phyloP scores from a whole-genome alignment of 805 yeast species.

The Pichia manshurica region DNA sequence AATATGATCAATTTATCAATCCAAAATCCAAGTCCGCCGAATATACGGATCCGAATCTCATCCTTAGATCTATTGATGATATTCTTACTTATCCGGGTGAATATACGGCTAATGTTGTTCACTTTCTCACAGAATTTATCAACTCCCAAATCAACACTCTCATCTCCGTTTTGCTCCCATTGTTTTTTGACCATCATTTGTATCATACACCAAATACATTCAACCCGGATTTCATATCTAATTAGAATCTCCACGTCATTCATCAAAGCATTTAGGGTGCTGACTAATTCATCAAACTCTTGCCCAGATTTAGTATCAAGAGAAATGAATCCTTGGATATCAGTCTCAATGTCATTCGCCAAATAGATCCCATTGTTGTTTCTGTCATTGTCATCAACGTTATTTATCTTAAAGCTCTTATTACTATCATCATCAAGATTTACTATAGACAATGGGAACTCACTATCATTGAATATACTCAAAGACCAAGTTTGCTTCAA shows the following conservation, averaged over 20 bases:
- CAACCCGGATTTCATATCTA: slow-evolving; percentile 48
- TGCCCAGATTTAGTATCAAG: slow-evolving; percentile 24
- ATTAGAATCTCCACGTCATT: slow-evolving; percentile 41
- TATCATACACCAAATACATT: slow-evolving; percentile 15
- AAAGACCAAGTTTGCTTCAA: slow-evolving; percentile 29
- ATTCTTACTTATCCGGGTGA: slow-evolving; percentile 11
- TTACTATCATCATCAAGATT: background rate
- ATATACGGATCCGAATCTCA: slow-evolving; percentile 13
- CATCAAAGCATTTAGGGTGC: slow-evolving; percentile 32
- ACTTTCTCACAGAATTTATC: slow-evolving; percentile 16
- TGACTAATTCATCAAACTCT: slow-evolving; percentile 35
- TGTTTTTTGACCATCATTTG: slow-evolving; percentile 12
- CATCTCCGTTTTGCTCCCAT: slow-evolving; percentile 11
- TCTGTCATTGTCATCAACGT: background rate
- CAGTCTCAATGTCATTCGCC: background rate
- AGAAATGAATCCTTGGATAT: slow-evolving; percentile 20
- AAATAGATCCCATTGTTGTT: background rate
- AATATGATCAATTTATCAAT: slow-evolving; percentile 47
- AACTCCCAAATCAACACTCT: slow-evolving; percentile 14
- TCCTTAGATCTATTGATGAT: slow-evolving; percentile 7
- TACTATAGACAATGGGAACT: slow-evolving; percentile 8
- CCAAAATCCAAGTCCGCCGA: slow-evolving; percentile 17
- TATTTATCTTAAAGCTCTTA: background rate
- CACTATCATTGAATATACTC: slow-evolving; percentile 13
- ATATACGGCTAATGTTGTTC: slow-evolving; percentile 12